Conservation (phyloP, 768 basidiomycete species). For the Asterophora parasitica region DNA sequence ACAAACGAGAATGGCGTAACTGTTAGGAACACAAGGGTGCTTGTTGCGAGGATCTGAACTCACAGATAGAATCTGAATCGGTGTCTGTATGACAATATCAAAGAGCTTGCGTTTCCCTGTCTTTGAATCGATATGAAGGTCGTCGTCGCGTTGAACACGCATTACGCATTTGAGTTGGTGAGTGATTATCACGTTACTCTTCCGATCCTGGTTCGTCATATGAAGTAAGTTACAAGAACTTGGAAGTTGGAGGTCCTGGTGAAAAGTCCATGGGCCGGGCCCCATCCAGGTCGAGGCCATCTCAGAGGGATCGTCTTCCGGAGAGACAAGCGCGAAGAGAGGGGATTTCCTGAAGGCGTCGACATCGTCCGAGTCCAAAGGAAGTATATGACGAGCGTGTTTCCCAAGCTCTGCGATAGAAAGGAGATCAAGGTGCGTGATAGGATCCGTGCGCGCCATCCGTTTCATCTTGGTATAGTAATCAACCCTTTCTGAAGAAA, state of each 20-base stretch:
- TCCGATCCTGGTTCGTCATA: constrained; percentile 76
- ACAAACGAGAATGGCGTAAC: neutral
- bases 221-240: constrained; percentile 54
- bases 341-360: constrained; percentile 66
- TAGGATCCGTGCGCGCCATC: constrained; percentile 64
- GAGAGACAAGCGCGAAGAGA: constrained; percentile 43
- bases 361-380: constrained; percentile 66
- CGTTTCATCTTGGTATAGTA: constrained; percentile 70
- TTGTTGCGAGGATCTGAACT: constrained; percentile 23
- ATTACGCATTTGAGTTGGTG: constrained; percentile 82
- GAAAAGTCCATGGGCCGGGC: constrained; percentile 85
- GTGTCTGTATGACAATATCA: constrained; percentile 83
- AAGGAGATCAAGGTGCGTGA: constrained; percentile 57
- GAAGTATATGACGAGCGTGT: constrained; percentile 61
- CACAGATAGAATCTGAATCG: constrained; percentile 84
- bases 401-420: constrained; percentile 54
- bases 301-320: constrained; percentile 51
- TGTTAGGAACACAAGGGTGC: constrained; percentile 1
- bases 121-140: constrained; percentile 54
- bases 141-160: constrained; percentile 79
- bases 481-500: constrained; percentile 65
- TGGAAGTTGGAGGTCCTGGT: constrained; percentile 66
- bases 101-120: constrained; percentile 74
- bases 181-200: constrained; percentile 66
- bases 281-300: constrained; percentile 61